Conservation (phyloP, 352 stramenopile genomes). For the Globisporangium spiculum region DNA sequence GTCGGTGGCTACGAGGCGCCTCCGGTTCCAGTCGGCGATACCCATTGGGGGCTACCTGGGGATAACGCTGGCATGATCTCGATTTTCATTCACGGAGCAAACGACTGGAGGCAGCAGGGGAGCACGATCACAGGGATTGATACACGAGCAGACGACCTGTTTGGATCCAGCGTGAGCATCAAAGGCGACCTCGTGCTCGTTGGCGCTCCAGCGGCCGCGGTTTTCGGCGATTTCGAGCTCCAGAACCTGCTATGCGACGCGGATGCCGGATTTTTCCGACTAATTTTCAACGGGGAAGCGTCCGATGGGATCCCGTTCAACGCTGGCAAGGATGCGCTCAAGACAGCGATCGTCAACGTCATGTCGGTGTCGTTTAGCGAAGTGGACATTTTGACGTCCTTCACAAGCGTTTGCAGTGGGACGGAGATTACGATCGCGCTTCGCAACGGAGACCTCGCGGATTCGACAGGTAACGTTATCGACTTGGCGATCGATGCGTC, state of each 20-base stretch:
- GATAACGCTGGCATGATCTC: conserved; percentile 51
- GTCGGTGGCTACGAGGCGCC: conserved; percentile 48
- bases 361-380: conserved; percentile 54
- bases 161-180: conserved; percentile 72
- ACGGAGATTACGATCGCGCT: conserved; percentile 55
- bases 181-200: conserved; percentile 49
- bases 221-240: conserved; percentile 72
- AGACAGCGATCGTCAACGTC: conserved; percentile 44
- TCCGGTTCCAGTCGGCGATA: conserved; percentile 28
- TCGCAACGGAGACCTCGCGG: conserved; percentile 51
- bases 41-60: conserved; percentile 56
- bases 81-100: conserved; percentile 65
- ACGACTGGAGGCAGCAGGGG: conserved; percentile 76
- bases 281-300: conserved; percentile 55
- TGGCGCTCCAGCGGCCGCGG: conserved; percentile 56
- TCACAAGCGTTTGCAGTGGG: conserved; percentile 45
- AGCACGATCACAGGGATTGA: conserved; percentile 50
- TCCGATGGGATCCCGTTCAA: conserved; percentile 65
- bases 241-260: conserved; percentile 76
- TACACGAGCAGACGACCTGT: conserved; percentile 62
- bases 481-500: conserved; percentile 50
- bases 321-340: conserved; percentile 42
- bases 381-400: conserved; percentile 52
- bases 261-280: conserved; percentile 59
- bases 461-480: conserved; percentile 52